phyloP scores from a whole-genome alignment of 805 yeast species.

The Groenewaldozyma salmanticensis region DNA sequence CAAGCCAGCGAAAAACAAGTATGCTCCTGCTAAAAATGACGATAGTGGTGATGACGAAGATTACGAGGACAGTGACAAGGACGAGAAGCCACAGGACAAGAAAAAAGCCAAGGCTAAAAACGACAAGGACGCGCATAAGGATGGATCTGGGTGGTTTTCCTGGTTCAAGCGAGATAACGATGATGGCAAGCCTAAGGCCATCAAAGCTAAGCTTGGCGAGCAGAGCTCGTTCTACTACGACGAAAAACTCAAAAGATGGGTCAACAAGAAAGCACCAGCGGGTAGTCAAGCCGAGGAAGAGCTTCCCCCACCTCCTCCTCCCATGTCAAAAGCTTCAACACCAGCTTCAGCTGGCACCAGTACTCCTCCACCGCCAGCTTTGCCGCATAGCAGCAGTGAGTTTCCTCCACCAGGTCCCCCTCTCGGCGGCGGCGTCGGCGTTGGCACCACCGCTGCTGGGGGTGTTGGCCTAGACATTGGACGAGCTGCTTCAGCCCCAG shows the following conservation, averaged over 20 bases:
- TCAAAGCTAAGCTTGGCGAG: constrained; percentile 80
- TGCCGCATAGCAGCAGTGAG: too few species aligned
- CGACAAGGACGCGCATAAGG: constrained; percentile 19
- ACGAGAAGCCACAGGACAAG: constrained; percentile 20
- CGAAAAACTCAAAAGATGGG: constrained; percentile 79
- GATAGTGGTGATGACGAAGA: too few species aligned
- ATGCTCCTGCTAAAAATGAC: constrained; percentile 11
- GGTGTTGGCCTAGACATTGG: not conserved
- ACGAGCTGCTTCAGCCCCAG: constrained; percentile 7
- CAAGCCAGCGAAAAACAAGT: constrained; percentile 10
- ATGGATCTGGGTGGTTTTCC: constrained; percentile 36
- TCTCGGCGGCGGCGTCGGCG: not conserved
- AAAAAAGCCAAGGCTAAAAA: constrained; percentile 15
- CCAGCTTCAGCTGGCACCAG: constrained; percentile 7
- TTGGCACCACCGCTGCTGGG: not conserved
- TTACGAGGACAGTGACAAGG: constrained; percentile 14
- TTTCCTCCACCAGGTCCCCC: constrained; percentile 2
- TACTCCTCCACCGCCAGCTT: constrained; percentile 12
- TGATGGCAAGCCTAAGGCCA: constrained; percentile 62
- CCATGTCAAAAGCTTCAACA: constrained; percentile 23
- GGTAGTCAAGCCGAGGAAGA: constrained; percentile 36
- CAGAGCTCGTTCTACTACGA: constrained; percentile 67
- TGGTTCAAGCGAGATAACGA: constrained; percentile 50
- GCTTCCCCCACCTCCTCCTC: constrained; percentile 63
- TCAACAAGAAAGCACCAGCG: constrained; percentile 46